A percentile compares a stretch with the other conserved stretches of the same genome.
Conservation (phyloP, 1,284 basidiomycete species). For the Rhodotorula sp. region DNA sequence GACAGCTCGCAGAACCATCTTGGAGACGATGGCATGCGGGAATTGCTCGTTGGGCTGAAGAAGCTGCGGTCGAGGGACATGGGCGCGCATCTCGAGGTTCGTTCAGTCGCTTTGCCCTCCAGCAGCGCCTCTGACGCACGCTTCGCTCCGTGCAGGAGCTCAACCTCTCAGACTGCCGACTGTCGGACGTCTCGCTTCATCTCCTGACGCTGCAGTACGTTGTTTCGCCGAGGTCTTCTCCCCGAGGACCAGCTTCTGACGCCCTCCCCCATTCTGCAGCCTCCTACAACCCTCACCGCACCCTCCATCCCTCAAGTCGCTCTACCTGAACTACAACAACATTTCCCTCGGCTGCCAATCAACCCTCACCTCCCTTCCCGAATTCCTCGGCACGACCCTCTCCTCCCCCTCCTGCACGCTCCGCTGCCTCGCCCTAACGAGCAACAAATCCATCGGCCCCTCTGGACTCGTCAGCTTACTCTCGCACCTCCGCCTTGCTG, state of each 20-base stretch:
- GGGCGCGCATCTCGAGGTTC: slow-evolving; percentile 27
- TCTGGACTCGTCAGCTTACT: slow-evolving; percentile 20
- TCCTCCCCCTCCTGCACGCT: slow-evolving; percentile 28
- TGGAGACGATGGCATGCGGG: slow-evolving; percentile 31
- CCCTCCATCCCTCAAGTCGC: slow-evolving; percentile 23
- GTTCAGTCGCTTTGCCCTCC: neutral
- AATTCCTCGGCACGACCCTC: slow-evolving; percentile 31
- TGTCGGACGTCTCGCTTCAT: slow-evolving; percentile 34
- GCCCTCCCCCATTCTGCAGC: neutral
- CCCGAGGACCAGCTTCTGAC: neutral
- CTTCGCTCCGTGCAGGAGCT: slow-evolving; percentile 12
- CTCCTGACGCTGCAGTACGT: slow-evolving; percentile 35
- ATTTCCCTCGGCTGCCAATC: slow-evolving; percentile 17
- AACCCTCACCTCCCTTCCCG: slow-evolving; percentile 16
- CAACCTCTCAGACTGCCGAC: slow-evolving; percentile 23
- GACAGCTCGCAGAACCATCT: slow-evolving; percentile 28
- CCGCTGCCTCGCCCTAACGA: slow-evolving; percentile 30
- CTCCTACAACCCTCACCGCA: slow-evolving; percentile 33
- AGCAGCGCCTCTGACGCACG: fast-evolving
- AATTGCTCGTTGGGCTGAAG: slow-evolving; percentile 34
- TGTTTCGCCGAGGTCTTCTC: too few species aligned
- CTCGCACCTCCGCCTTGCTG: slow-evolving; percentile 9
- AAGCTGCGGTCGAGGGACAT: slow-evolving; percentile 22
- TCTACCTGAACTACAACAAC: slow-evolving; percentile 33
- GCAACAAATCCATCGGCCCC: slow-evolving; percentile 18